Evolutionary conservation across 2,329 filamentous ascomycete genomes (phyloP), one percentile per base, ranked within the genome.

Genomic region (Plectosphaerella sp.): DNA sequence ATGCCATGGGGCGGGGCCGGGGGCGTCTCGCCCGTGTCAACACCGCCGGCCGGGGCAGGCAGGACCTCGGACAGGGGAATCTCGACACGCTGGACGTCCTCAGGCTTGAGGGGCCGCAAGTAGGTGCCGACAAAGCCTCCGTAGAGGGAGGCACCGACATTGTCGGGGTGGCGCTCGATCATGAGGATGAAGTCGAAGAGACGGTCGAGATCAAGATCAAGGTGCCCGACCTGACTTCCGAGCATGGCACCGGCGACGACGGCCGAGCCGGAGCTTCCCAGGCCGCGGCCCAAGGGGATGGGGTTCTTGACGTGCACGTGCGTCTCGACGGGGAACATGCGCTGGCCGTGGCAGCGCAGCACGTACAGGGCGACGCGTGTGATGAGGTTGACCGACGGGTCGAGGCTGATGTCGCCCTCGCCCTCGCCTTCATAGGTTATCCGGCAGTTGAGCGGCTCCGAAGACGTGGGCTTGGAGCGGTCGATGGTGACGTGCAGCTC

Each of bases 81-180:
- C 72, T 97, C 94, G 60, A 88, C 91, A 57, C 94, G 83, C 56
- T 91, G 90, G 55, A 91, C 87, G 64, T 97, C 93, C 69, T 91
- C 90, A 4, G 91, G 89, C 59, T 89, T 85, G 59, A 97, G 79
- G 54, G 96, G 93, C 73, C 95, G 96, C 55, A 97, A 82, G 67
- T 97, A 97, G 16, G 93, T 97, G 55, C 94, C 94, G 24, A 99
- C 91, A 61, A 99, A 97, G 33, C 94, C 94, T 59, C 94, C 94
- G 64, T 95, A 97, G 36, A 97, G 82, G 8, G 94, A 92, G 14
- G 94, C 94, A 53, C 92, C 94, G 49, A 99, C 91, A 65, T 96
- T 96, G 72, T 96, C 91, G 11, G 91, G 91, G 69, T 96, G 91
- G 58, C 91, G 84, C 72, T 96, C 83, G 70, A 97, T 96, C 94